Conservation (phyloP, 257 asterid genomes). For the Nicotiana benthamiana region DNA sequence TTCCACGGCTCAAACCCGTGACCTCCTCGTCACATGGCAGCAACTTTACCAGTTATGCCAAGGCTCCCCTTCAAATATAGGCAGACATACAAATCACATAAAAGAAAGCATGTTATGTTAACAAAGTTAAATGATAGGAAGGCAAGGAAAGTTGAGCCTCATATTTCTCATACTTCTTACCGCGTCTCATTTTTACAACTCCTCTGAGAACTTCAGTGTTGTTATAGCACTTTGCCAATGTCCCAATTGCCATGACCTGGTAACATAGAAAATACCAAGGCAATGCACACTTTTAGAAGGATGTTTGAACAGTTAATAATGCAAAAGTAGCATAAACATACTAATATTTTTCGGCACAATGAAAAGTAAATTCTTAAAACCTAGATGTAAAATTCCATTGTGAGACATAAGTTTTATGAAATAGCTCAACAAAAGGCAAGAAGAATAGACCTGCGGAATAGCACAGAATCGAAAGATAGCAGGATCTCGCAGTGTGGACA, state of each 20-base stretch:
- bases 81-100: not conserved
- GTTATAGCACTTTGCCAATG: constrained; percentile 91
- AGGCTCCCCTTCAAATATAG: too few species aligned
- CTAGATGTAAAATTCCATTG: not conserved
- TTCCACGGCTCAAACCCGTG: too few species aligned
- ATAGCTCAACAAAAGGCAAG: not conserved
- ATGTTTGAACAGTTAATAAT: not conserved
- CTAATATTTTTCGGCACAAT: not conserved
- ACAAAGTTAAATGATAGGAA: not conserved
- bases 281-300: not conserved
- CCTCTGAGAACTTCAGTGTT: constrained; percentile 82
- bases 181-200: constrained; percentile 95
- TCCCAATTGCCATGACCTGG: constrained; percentile 98
- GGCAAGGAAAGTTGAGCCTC: not conserved
- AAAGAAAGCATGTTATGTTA: not conserved
- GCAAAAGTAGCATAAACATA: not conserved
- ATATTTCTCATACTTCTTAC: constrained; percentile 35
- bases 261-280: constrained; percentile 3
- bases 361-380: not conserved
- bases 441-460: constrained; percentile 71
- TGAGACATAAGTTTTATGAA: not conserved
- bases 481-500: constrained; percentile 69
- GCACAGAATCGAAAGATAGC: constrained; percentile 92
- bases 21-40: too few species aligned
- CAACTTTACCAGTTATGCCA: too few species aligned